Evolutionary conservation across 2,329 filamentous ascomycete species (phyloP).

Genomic region (Elsinoe arachidis): DNA sequence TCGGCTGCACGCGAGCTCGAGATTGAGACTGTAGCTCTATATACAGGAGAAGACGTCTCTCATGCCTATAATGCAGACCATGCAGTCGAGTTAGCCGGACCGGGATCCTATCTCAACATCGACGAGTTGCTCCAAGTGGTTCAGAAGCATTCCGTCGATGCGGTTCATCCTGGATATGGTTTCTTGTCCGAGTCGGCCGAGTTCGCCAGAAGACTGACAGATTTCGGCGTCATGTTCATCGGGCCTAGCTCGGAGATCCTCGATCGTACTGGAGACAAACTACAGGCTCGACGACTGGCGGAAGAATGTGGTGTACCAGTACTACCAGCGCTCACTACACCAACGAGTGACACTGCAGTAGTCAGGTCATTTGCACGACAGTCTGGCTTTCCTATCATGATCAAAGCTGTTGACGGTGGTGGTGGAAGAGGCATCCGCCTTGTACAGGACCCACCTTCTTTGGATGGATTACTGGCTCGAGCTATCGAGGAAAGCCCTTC

Average conservation of each 20-base stretch:
- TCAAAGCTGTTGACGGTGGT: conserved; percentile 58
- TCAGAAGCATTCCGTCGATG: conserved; percentile 44
- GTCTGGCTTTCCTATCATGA: conserved; percentile 48
- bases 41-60: conserved; percentile 46
- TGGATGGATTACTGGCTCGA: conserved; percentile 40
- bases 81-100: conserved; percentile 42
- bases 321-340: conserved; percentile 38
- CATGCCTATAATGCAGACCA: conserved; percentile 47
- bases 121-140: conserved; percentile 39
- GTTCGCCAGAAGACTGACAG: conserved; percentile 39
- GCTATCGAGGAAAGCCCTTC: conserved; percentile 52
- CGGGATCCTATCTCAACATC: conserved; percentile 47
- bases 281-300: conserved; percentile 45
- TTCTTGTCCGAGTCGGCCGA: conserved; percentile 52
- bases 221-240: conserved; percentile 40
- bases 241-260: conserved; percentile 51
- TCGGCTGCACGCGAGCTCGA: conserved; percentile 51
- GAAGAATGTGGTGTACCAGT: conserved; percentile 44
- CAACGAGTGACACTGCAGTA: conserved; percentile 36
- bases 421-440: conserved; percentile 53
- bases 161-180: conserved; percentile 52
- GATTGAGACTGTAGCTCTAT: conserved; percentile 49
- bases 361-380: conserved; percentile 50
- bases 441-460: conserved; percentile 34
- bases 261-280: conserved; percentile 48